phyloP scores from a whole-genome alignment of 768 basidiomycete species.

The Clitopilus hobsonii region DNA sequence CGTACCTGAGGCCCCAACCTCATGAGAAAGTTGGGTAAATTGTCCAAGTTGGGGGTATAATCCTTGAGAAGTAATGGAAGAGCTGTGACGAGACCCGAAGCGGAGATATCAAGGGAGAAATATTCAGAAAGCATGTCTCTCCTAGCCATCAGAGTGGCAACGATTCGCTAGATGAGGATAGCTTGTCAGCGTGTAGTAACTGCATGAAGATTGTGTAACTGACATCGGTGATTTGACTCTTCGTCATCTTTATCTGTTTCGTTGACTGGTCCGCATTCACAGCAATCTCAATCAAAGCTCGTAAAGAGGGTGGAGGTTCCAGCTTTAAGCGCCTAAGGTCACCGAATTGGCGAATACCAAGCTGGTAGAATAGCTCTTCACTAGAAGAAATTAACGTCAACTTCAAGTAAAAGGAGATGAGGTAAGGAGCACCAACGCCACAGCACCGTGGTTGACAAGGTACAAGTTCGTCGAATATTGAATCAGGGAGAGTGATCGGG shows the following conservation, averaged over 20 bases:
- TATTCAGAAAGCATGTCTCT: conserved; percentile 91
- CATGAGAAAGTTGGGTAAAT: conserved; percentile 86
- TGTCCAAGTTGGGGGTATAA: conserved; percentile 88
- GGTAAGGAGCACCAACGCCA: conserved; percentile 60
- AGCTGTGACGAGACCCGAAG: conserved; percentile 62
- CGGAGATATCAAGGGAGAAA: conserved; percentile 73
- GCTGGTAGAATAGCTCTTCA: conserved; percentile 93
- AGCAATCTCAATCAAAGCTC: conserved; percentile 70
- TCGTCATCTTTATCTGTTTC: conserved; percentile 47
- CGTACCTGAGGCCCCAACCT: conserved; percentile 85
- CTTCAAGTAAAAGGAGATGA: not conserved
- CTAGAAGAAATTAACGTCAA: conserved; percentile 31
- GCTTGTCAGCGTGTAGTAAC: no score
- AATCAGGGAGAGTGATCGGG: conserved; percentile 71
- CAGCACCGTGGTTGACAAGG: conserved; percentile 77
- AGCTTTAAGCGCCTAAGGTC: conserved; percentile 71
- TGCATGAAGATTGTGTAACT: conserved; percentile 16
- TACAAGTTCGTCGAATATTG: conserved; percentile 89
- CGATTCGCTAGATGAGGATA: conserved; percentile 47
- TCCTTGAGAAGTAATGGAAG: conserved; percentile 82
- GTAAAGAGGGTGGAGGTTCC: conserved; percentile 76
- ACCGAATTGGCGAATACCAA: conserved; percentile 89
- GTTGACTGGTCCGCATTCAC: conserved; percentile 65
- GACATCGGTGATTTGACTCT: conserved; percentile 69
- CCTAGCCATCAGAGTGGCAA: conserved; percentile 49